Base-by-base conservation (phyloP, 2,329 filamentous ascomycete species). In the Aspergillus sp. region DNA sequence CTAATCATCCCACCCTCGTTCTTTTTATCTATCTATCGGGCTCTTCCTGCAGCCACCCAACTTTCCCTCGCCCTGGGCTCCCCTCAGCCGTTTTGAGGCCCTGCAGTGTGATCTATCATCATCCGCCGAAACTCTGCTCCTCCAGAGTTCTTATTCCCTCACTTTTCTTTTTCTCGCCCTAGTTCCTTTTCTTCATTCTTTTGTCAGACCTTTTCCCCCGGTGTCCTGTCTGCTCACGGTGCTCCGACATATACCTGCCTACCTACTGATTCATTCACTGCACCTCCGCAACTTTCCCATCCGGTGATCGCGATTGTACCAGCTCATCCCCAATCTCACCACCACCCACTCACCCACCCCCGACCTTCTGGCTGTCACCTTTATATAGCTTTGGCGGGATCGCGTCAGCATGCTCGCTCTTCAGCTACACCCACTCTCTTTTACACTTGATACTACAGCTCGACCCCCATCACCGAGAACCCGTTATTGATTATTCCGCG, bases 381-480 rank as follows among this genome's bases (percentile, higher is more conserved):
- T 23, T 55, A 54, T 36, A 43, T 38, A 45, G 45, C 51, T 48
- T 58, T 51, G 56, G 64, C 60, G 61, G 62, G 61, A 70, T 62
- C 68, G 66, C 68, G 66, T 68, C 73, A 75, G 73, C 72, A 75
- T 75, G 73, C 72, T 69, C 68, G 61, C 64, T 74, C 68, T 67
- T 69, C 71, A 71, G 65, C 61, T 54, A 55, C 67, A 64, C 62
- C 63, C 68, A 62, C 64, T 69, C 60, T 67, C 66, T 65, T 59
- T 64, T 59, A 70, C 61, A 25, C 45, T 65, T 60, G 62, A 67
- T 64, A 64, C 66, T 58, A 63, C 65, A 49, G 65, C 64, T 63
- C 71, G 69, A 70, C 69, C 72, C 63, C 71, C 70, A 55, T 70
- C 64, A 65, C 60, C 69, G 55, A 56, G 57, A 64, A 65, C 66